These are phyloP conservation scores for Ajuga chamaepitys DNA, from an alignment of 257 asterid genomes.

Conservation along the genomic window DNA sequence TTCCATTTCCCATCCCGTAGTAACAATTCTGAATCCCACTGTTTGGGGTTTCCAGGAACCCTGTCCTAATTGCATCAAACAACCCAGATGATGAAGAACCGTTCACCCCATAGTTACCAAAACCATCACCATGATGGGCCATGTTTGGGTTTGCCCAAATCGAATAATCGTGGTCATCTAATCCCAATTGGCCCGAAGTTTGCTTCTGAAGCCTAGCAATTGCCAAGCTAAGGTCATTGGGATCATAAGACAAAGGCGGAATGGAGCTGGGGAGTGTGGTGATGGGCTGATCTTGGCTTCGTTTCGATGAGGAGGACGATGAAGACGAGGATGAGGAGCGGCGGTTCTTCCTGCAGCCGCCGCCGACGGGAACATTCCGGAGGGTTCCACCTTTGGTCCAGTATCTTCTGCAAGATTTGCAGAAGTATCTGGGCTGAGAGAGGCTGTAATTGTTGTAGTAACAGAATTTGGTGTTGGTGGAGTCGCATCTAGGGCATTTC, in stretches of 20 bases:
- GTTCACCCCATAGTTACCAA: background rate
- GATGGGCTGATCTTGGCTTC: slow-evolving; percentile 37
- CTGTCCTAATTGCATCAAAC: slow-evolving; percentile 14
- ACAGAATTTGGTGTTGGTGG: slow-evolving; percentile 87
- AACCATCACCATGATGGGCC: slow-evolving; percentile 1
- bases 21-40: slow-evolving; percentile 24
- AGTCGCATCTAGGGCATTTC: slow-evolving; percentile 92
- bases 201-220: slow-evolving; percentile 70
- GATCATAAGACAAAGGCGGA: slow-evolving; percentile 33
- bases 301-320: slow-evolving; percentile 20
- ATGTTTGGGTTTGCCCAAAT: slow-evolving; percentile 32
- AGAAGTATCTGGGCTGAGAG: slow-evolving; percentile 87
- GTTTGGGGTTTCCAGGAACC: slow-evolving; percentile 31
- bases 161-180: slow-evolving; percentile 30
- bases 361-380: slow-evolving; percentile 90
- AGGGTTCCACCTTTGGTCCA: slow-evolving; percentile 98
- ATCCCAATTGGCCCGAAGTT: slow-evolving; percentile 7
- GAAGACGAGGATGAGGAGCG: slow-evolving; percentile 49
- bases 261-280: slow-evolving; percentile 22
- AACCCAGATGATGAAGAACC: background rate
- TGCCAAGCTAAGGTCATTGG: slow-evolving; percentile 54
- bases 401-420: slow-evolving; percentile 90
- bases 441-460: slow-evolving; percentile 97
- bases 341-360: slow-evolving; percentile 81
- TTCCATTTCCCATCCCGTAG: slow-evolving; percentile 35